A percentile compares a stretch with the other conserved stretches of the same genome.
These are phyloP conservation scores for Selenicereus undatus DNA, from an alignment of 148 eudicot species.

Conservation along the genomic window DNA sequence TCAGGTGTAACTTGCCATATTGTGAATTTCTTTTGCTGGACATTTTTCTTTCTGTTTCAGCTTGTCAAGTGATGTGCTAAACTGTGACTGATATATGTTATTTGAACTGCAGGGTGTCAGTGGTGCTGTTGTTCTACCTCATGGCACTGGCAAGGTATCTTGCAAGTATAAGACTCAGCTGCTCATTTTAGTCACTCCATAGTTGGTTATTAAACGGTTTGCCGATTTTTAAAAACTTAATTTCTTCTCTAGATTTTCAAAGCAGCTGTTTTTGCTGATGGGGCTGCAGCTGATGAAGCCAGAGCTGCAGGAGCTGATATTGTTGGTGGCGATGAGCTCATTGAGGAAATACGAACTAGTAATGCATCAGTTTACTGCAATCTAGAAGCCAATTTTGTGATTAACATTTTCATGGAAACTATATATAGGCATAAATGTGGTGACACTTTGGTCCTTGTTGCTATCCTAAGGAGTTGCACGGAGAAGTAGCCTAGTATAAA, in stretches of 20 bases:
- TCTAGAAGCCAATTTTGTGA: neutral
- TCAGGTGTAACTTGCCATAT: neutral
- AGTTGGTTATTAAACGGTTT: neutral
- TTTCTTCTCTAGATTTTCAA: slow-evolving; percentile 46
- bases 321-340: slow-evolving; percentile 84
- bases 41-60: neutral
- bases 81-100: slow-evolving; percentile 17
- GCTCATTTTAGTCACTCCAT: too few relatives aligned
- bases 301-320: slow-evolving; percentile 92
- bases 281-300: slow-evolving; percentile 93
- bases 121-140: slow-evolving; percentile 77
- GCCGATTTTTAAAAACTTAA: neutral
- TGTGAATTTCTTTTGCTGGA: neutral
- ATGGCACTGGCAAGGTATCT: slow-evolving; percentile 97
- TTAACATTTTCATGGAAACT: neutral
- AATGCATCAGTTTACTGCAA: slow-evolving; percentile 13
- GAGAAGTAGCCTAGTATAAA: neutral
- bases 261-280: slow-evolving; percentile 96
- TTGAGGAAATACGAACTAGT: slow-evolving; percentile 69
- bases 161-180: too few relatives aligned
- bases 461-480: neutral
- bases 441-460: neutral
- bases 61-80: neutral
- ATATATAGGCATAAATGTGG: neutral
- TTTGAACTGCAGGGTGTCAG: slow-evolving; percentile 68